phyloP scores from a whole-genome alignment of 208 protist genomes.

The Endotrypanum monterogeii region DNA sequence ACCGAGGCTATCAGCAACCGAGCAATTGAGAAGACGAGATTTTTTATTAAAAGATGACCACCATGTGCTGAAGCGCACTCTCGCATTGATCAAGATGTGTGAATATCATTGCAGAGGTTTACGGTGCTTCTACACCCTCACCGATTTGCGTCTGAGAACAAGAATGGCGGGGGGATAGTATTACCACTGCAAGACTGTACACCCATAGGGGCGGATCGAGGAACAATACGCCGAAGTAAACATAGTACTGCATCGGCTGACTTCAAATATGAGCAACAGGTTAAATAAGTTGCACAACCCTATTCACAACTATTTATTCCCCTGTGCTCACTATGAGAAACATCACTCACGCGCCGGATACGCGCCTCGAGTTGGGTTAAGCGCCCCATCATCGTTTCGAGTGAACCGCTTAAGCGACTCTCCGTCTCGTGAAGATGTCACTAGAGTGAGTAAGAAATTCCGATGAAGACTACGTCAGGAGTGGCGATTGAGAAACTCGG shows the following conservation, averaged over 20 bases:
- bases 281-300: neutral
- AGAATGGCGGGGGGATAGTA: neutral
- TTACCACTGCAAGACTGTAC: neutral
- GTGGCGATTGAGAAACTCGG: neutral
- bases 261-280: neutral
- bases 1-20: neutral
- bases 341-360: neutral
- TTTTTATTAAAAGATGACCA: neutral
- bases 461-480: neutral
- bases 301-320: neutral
- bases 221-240: neutral
- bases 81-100: neutral
- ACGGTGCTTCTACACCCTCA: neutral
- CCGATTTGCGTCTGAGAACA: too few species aligned
- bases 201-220: neutral
- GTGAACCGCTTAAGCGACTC: constrained; percentile 3
- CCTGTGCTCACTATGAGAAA: neutral
- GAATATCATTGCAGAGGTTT: neutral
- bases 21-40: neutral
- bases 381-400: constrained; percentile 4
- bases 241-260: neutral
- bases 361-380: constrained; percentile 4
- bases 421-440: constrained; percentile 14
- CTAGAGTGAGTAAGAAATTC: constrained; percentile 4
- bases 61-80: neutral